Conservation (phyloP, 192 early-diverging fungal species). For the Phycomyces nitens region DNA sequence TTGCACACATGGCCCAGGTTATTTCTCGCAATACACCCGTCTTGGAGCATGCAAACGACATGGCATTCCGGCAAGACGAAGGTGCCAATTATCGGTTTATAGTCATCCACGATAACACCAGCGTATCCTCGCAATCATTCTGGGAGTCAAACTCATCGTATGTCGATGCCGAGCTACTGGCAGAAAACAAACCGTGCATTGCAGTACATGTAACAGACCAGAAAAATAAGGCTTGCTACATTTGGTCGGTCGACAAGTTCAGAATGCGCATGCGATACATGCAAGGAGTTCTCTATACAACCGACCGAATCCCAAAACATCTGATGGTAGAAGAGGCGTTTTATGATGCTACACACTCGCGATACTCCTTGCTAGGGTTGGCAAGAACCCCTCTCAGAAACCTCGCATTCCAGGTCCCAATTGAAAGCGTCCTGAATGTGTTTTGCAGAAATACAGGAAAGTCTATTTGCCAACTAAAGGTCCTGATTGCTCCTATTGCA, state of each 20-base stretch:
- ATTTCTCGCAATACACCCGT: slow-evolving; percentile 61
- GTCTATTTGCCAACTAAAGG: slow-evolving; percentile 31
- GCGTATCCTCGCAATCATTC: slow-evolving; percentile 40
- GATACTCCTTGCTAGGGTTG: slow-evolving; percentile 47
- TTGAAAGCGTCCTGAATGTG: slow-evolving; percentile 39
- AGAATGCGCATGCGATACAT: slow-evolving; percentile 30
- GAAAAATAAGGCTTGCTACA: slow-evolving; percentile 46
- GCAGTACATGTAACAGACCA: slow-evolving; percentile 53
- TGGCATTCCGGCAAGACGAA: slow-evolving; percentile 73
- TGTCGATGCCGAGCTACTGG: slow-evolving; percentile 35
- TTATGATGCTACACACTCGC: slow-evolving; percentile 47
- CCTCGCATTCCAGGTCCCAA: slow-evolving; percentile 39
- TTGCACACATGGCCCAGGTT: slow-evolving; percentile 57
- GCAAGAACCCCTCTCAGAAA: slow-evolving; percentile 40
- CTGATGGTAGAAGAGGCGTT: slow-evolving; percentile 56
- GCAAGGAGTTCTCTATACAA: slow-evolving; percentile 49
- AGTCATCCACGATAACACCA: slow-evolving; percentile 57
- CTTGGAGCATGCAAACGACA: slow-evolving; percentile 87
- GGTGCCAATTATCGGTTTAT: slow-evolving; percentile 80
- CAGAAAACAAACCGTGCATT: slow-evolving; percentile 43
- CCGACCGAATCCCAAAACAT: slow-evolving; percentile 47
- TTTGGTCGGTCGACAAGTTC: slow-evolving; percentile 38
- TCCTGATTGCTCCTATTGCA: slow-evolving; percentile 44
- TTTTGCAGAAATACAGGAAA: slow-evolving; percentile 42
- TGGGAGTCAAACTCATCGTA: slow-evolving; percentile 43